Evolutionary conservation across 768 basidiomycete species (phyloP).

Genomic region (Asterophora lycoperdoides): DNA sequence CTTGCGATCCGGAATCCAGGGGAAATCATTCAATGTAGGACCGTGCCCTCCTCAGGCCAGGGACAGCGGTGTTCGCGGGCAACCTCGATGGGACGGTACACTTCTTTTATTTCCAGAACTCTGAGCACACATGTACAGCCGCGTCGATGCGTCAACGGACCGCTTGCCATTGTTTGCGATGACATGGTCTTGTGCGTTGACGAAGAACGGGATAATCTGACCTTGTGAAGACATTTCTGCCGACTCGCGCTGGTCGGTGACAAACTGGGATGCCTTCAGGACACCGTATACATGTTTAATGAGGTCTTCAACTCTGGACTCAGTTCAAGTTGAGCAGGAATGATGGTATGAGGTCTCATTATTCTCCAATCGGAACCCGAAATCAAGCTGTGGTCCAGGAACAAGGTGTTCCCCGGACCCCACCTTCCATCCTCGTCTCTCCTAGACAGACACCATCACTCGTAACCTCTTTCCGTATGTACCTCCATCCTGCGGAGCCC

Average conservation of each 20-base stretch:
- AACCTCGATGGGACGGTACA: conserved; percentile 88
- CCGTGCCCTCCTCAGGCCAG: conserved; percentile 54
- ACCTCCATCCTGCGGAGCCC: no score
- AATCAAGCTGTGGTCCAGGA: no score
- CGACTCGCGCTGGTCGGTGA: conserved; percentile 90
- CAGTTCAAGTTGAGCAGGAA: no score
- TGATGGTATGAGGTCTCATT: no score
- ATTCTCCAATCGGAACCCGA: no score
- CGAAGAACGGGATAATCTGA: neutral
- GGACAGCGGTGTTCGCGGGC: conserved; percentile 64
- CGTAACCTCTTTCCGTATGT: no score
- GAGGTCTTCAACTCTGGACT: no score
- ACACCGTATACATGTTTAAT: no score
- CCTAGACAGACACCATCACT: no score
- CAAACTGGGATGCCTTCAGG: no score
- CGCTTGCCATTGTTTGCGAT: conserved; percentile 81
- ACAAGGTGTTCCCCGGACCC: no score
- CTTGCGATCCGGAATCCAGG: conserved; percentile 87
- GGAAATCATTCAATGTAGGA: conserved; percentile 73
- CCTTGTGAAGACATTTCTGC: conserved; percentile 74
- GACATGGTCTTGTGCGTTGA: conserved; percentile 47
- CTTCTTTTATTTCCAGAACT: conserved; percentile 94
- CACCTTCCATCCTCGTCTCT: no score
- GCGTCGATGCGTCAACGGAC: conserved; percentile 79
- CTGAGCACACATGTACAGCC: conserved; percentile 56